Evolutionary conservation across 148 eudicot species (phyloP).

Genomic region (Diospyros kaki): DNA sequence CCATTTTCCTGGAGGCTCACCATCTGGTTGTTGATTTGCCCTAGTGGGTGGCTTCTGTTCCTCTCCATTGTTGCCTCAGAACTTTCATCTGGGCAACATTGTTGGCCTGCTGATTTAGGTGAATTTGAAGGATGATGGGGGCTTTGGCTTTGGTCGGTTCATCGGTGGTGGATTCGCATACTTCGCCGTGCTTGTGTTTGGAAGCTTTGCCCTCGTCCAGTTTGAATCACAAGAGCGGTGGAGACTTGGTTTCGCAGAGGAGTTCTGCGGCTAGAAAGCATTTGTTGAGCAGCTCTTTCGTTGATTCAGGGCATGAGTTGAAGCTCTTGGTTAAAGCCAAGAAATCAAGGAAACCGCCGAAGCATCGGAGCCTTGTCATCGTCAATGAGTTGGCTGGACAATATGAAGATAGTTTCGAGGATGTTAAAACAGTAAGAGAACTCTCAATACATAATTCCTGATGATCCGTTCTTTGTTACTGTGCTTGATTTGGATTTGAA

Average conservation of each 20-base stretch:
- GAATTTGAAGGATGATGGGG: conserved; percentile 43
- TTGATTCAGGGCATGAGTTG: conserved; percentile 18
- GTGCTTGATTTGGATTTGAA: not conserved
- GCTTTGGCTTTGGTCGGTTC: conserved; percentile 63
- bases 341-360: conserved; percentile 38
- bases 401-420: conserved; percentile 83
- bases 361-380: conserved; percentile 42
- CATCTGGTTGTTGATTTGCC: conserved; percentile 25
- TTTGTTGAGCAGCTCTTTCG: conserved; percentile 37
- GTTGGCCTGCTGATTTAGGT: not conserved
- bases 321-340: conserved; percentile 23
- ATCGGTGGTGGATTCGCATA: conserved; percentile 58
- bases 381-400: conserved; percentile 73
- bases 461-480: not conserved
- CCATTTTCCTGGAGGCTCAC: conserved; percentile 21
- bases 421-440: conserved; percentile 71
- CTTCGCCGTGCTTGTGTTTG: conserved; percentile 63
- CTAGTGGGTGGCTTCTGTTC: conserved; percentile 18
- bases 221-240: conserved; percentile 32
- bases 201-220: conserved; percentile 44
- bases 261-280: conserved; percentile 24
- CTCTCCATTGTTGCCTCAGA: not conserved
- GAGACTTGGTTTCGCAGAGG: conserved; percentile 25
- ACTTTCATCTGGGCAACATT: conserved; percentile 7
- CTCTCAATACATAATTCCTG: not conserved